phyloP scores from a whole-genome alignment of 371 early-diverging fungal species.

The Circinella umbellata region DNA sequence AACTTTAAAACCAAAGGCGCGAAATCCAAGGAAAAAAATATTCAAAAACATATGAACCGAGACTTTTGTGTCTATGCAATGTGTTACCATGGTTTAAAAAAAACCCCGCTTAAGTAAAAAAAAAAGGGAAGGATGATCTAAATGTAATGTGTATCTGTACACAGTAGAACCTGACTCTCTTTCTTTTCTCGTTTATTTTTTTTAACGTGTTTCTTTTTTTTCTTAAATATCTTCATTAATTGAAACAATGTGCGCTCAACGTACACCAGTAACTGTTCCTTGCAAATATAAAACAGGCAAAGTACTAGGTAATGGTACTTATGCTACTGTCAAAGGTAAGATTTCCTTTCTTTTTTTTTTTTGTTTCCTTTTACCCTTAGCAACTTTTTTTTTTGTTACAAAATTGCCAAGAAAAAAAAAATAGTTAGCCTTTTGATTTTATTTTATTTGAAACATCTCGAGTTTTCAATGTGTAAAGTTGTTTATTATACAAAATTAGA shows the following conservation, averaged over 20 bases:
- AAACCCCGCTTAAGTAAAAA: too few relatives aligned
- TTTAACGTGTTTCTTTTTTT: constrained; percentile 6
- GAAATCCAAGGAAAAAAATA: too few relatives aligned
- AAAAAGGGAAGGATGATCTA: too few relatives aligned
- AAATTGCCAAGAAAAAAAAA: constrained; percentile 4
- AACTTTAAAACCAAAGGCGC: too few relatives aligned
- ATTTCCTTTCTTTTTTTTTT: too few relatives aligned
- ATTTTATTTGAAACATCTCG: neutral
- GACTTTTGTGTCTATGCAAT: too few relatives aligned
- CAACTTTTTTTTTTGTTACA: constrained; percentile 7
- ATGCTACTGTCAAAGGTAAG: constrained; percentile 75
- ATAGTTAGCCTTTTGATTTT: too few relatives aligned
- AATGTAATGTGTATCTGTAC: too few relatives aligned
- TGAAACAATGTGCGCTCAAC: constrained; percentile 23
- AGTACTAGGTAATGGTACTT: constrained; percentile 71
- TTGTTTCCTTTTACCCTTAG: neutral
- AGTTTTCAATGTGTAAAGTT: too few relatives aligned
- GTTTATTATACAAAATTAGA: too few relatives aligned
- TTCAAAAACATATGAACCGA: too few relatives aligned
- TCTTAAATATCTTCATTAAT: constrained; percentile 8
- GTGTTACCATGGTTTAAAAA: too few relatives aligned
- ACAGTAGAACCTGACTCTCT: neutral
- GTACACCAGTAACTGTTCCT: constrained; percentile 55
- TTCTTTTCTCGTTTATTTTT: neutral
- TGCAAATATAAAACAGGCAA: constrained; percentile 77